These are phyloP conservation scores for Xylaria bambusicola DNA, from an alignment of 495 filamentous ascomycete genomes.

Conservation along the genomic window DNA sequence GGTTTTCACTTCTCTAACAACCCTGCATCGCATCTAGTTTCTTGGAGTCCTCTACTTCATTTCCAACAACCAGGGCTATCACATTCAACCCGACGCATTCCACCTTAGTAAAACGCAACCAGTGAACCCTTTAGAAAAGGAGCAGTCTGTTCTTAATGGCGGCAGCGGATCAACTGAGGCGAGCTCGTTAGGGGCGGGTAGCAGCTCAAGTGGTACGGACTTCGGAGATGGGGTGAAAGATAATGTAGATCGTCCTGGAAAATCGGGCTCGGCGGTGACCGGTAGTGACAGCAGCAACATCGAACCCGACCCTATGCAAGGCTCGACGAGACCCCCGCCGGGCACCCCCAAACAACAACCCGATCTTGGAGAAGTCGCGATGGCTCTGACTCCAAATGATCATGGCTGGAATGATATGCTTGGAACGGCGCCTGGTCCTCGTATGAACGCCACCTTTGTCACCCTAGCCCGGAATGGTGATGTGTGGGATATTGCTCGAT, in stretches of 20 bases:
- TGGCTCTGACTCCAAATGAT: slow-evolving; percentile 48
- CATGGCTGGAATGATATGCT: slow-evolving; percentile 51
- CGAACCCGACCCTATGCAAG: slow-evolving; percentile 27
- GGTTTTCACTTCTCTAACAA: neutral
- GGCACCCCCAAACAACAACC: slow-evolving; percentile 33
- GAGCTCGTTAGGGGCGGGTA: slow-evolving; percentile 24
- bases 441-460: slow-evolving; percentile 95
- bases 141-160: slow-evolving; percentile 25
- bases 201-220: slow-evolving; percentile 24
- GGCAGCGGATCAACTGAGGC: slow-evolving; percentile 2
- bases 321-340: slow-evolving; percentile 36
- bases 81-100: slow-evolving; percentile 25
- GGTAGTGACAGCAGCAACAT: slow-evolving; percentile 12
- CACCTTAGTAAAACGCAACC: slow-evolving; percentile 20
- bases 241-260: neutral
- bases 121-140: slow-evolving; percentile 34
- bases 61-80: slow-evolving; percentile 53
- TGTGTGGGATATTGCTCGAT: slow-evolving; percentile 93
- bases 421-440: slow-evolving; percentile 59
- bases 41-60: slow-evolving; percentile 78
- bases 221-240: neutral
- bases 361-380: slow-evolving; percentile 51
- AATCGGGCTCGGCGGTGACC: slow-evolving; percentile 14
- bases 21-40: slow-evolving; percentile 49
- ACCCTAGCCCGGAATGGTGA: slow-evolving; percentile 91